Conservation (phyloP, 257 asterid species). For the Verbascum thapsus region DNA sequence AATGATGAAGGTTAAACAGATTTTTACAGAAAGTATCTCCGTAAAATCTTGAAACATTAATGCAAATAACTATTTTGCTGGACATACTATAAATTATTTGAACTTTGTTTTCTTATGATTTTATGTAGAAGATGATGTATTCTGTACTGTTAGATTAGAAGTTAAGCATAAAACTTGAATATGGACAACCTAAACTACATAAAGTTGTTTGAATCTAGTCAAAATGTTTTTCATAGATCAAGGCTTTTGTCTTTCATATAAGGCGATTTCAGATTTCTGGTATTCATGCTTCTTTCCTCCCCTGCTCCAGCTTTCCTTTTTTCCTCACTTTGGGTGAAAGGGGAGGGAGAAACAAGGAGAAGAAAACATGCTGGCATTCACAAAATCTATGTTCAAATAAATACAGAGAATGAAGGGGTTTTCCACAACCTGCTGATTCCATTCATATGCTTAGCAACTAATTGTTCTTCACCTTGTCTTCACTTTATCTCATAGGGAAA, state of each 20-base stretch:
- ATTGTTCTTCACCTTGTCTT: neutral
- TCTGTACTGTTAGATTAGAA: neutral
- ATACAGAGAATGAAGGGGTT: neutral
- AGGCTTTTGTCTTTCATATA: neutral
- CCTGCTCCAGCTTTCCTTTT: neutral
- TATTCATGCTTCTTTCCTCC: neutral
- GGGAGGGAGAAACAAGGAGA: neutral
- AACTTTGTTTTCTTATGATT: neutral
- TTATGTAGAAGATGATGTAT: neutral
- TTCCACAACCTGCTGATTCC: neutral
- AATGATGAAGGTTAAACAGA: neutral
- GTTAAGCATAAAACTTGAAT: neutral
- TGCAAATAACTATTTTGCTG: neutral
- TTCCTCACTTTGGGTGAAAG: constrained; percentile 8
- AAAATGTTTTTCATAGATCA: neutral
- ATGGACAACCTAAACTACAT: constrained; percentile 1
- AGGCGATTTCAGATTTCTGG: constrained; percentile 5
- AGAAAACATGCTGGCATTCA: too few relatives aligned
- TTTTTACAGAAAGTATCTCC: neutral
- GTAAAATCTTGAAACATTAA: neutral
- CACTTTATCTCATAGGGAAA: neutral
- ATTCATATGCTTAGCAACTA: neutral
- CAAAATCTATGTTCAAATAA: neutral
- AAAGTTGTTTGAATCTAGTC: neutral
- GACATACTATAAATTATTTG: neutral